Conservation (phyloP, 73 alveolate genomes). For the Tetrahymena borealis region DNA sequence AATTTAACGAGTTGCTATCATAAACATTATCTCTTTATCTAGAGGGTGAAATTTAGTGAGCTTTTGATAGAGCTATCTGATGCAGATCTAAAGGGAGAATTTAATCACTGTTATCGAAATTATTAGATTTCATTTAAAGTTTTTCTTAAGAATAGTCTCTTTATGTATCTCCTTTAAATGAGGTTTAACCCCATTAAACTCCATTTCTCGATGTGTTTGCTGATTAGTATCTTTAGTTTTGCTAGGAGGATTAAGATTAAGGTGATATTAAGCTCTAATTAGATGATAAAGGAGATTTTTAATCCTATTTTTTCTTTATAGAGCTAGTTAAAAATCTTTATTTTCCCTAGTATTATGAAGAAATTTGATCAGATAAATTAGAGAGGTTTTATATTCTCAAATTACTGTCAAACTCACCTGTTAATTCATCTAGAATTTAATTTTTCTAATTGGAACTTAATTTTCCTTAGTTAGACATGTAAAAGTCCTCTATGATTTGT, state of each 20-base stretch:
- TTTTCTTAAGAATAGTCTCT: background rate
- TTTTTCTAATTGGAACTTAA: background rate
- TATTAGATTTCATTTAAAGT: background rate
- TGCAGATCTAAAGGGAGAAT: background rate
- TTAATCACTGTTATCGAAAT: background rate
- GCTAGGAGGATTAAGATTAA: background rate
- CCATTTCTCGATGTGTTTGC: background rate
- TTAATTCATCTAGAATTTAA: background rate
- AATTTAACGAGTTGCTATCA: background rate
- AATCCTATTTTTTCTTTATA: background rate
- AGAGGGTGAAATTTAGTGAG: background rate
- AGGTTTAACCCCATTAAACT: background rate
- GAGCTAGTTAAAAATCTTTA: background rate
- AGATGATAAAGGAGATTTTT: background rate
- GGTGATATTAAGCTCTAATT: background rate
- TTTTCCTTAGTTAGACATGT: background rate
- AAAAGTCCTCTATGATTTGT: background rate
- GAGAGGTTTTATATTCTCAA: background rate
- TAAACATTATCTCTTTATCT: background rate
- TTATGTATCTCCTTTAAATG: background rate
- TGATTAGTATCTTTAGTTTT: background rate
- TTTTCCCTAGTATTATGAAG: background rate
- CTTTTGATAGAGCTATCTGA: background rate
- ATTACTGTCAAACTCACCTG: background rate
- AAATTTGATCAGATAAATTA: background rate